A percentile compares a stretch with the other conserved stretches of the same genome.
These are phyloP conservation scores for Gautieria morchelliformis DNA, from an alignment of 768 basidiomycete genomes.

Conservation along the genomic window DNA sequence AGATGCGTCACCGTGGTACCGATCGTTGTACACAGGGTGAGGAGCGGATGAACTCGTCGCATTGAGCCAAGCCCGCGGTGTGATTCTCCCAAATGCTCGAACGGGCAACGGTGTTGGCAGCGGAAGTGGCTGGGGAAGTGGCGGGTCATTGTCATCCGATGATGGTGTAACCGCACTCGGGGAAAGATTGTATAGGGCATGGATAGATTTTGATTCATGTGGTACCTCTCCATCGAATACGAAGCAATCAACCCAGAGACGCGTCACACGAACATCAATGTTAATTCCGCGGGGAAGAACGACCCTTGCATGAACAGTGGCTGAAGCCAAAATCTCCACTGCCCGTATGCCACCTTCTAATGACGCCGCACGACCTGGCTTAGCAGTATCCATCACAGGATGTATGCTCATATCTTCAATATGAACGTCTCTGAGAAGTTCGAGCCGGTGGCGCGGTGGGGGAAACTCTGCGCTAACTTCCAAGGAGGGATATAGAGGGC, in stretches of 20 bases:
- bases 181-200: background rate
- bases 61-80: conserved; percentile 59
- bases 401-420: conserved; percentile 69
- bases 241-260: conserved; percentile 65
- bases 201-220: conserved; percentile 8
- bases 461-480: conserved; percentile 48
- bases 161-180: background rate
- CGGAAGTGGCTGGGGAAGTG: conserved; percentile 34
- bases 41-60: conserved; percentile 22
- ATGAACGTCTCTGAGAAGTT: conserved; percentile 60
- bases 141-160: conserved; percentile 6
- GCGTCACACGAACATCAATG: conserved; percentile 50
- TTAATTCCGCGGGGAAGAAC: conserved; percentile 65
- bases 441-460: conserved; percentile 50
- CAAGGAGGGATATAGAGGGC: conserved; percentile 43
- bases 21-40: background rate
- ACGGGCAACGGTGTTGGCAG: conserved; percentile 61
- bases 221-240: conserved; percentile 68
- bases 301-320: conserved; percentile 52
- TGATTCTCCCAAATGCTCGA: conserved; percentile 66
- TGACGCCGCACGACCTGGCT: background rate
- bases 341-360: conserved; percentile 6
- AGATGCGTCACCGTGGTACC: background rate
- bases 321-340: conserved; percentile 51
- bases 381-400: conserved; percentile 20